phyloP scores from a whole-genome alignment of 371 early-diverging fungal species.

The Mucor lusitanicus region DNA sequence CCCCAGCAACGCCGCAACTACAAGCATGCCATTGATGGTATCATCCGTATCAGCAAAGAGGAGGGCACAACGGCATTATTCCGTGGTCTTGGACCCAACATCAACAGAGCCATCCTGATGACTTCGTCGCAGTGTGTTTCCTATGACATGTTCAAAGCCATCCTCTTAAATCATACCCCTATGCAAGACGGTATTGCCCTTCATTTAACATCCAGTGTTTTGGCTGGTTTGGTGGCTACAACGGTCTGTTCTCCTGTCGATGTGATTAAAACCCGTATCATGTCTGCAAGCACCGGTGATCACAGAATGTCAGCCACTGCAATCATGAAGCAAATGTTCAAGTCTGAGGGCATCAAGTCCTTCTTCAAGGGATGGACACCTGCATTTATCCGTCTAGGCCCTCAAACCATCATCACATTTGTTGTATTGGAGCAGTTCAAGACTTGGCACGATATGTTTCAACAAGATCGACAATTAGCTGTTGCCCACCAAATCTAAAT shows the following conservation, averaged over 20 bases:
- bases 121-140: conserved; percentile 75
- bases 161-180: conserved; percentile 56
- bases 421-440: conserved; percentile 67
- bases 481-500: conserved; percentile 1
- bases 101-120: conserved; percentile 78
- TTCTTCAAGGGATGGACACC: conserved; percentile 80
- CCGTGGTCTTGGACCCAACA: conserved; percentile 75
- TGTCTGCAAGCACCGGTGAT: conserved; percentile 61
- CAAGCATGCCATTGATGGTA: conserved; percentile 75
- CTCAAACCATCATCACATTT: conserved; percentile 73
- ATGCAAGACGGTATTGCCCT: conserved; percentile 67
- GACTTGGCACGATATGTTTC: conserved; percentile 33
- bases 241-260: conserved; percentile 87
- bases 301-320: conserved; percentile 38
- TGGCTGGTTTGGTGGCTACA: conserved; percentile 88
- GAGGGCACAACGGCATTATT: conserved; percentile 71
- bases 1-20: conserved; percentile 68
- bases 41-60: conserved; percentile 63
- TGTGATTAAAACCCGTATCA: conserved; percentile 89
- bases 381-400: conserved; percentile 63
- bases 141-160: conserved; percentile 73
- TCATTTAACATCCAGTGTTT: conserved; percentile 76
- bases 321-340: conserved; percentile 57
- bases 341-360: conserved; percentile 62
- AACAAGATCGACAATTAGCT: conserved; percentile 2